phyloP scores from a whole-genome alignment of 140 eudicot species.

The Ambrosia hybrid region DNA sequence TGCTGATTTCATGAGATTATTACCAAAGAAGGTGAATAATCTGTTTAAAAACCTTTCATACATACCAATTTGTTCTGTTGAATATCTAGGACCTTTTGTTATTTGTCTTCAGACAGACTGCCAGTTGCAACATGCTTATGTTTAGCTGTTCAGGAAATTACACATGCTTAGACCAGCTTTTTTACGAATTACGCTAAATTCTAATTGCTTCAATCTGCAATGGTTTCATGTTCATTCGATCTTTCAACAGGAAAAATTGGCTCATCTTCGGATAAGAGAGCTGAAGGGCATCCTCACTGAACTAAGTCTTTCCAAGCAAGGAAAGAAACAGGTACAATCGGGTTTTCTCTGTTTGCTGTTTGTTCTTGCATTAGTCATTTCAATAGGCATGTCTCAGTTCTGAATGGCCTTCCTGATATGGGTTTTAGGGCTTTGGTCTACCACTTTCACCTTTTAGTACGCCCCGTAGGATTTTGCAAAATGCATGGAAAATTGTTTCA shows the following conservation, averaged over 20 bases:
- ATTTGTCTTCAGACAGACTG: background rate
- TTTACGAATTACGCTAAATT: background rate
- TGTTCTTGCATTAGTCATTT: slow-evolving; percentile 10
- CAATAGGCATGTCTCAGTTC: slow-evolving; percentile 9
- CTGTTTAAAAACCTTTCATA: background rate
- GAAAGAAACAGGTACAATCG: slow-evolving; percentile 85
- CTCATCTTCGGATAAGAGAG: slow-evolving; percentile 89
- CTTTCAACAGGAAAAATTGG: slow-evolving; percentile 65
- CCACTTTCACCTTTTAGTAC: background rate
- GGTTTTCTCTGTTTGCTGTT: slow-evolving; percentile 20
- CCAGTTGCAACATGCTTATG: slow-evolving; percentile 11
- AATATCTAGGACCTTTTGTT: background rate
- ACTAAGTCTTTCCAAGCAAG: slow-evolving; percentile 92
- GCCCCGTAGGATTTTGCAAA: slow-evolving; percentile 1
- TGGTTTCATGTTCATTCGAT: slow-evolving; percentile 15
- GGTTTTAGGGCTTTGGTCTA: slow-evolving; percentile 4
- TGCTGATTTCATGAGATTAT: slow-evolving; percentile 11
- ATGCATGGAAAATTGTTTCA: background rate
- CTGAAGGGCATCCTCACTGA: slow-evolving; percentile 82
- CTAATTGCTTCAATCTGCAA: slow-evolving; percentile 17
- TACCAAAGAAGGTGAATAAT: background rate
- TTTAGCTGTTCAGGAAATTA: slow-evolving; percentile 3
- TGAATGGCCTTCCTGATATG: slow-evolving; percentile 16
- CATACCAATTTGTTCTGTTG: slow-evolving; percentile 9
- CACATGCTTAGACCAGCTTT: slow-evolving; percentile 12